phyloP scores from a whole-genome alignment of 2,329 filamentous ascomycete species.

The Fusarium algeriense region DNA sequence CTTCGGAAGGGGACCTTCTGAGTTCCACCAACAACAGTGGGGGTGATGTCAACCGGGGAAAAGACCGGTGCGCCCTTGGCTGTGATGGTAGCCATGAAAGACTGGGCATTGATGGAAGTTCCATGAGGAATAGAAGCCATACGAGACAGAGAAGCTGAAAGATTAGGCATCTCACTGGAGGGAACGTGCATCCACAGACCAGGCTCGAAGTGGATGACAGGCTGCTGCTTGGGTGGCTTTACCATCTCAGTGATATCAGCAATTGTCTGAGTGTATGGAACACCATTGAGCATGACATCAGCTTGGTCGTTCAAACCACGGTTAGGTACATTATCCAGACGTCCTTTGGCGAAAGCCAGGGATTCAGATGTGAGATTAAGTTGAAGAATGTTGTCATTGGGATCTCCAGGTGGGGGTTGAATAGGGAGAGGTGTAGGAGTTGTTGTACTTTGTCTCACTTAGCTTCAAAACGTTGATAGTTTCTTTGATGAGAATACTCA shows the following conservation, averaged over 20 bases:
- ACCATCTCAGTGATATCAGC: constrained; percentile 49
- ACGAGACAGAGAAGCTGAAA: constrained; percentile 48
- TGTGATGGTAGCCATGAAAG: constrained; percentile 38
- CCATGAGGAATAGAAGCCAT: constrained; percentile 60
- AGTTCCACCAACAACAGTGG: constrained; percentile 30
- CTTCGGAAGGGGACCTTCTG: constrained; percentile 8
- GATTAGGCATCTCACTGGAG: constrained; percentile 39
- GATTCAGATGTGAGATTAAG: constrained; percentile 56
- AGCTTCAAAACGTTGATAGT: no score
- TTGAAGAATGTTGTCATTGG: constrained; percentile 52
- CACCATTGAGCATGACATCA: constrained; percentile 53
- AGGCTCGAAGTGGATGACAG: constrained; percentile 57
- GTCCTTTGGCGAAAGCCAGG: constrained; percentile 47
- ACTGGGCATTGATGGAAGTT: constrained; percentile 58
- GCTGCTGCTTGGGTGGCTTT: constrained; percentile 34
- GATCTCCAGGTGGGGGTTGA: constrained; percentile 18
- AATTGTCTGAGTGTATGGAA: constrained; percentile 54
- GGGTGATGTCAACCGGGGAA: constrained; percentile 44
- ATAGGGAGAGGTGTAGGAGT: constrained; percentile 34
- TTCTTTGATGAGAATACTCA: no score
- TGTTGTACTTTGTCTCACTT: constrained; percentile 25
- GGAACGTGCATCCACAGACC: constrained; percentile 57
- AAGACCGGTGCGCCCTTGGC: constrained; percentile 39
- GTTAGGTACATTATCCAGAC: constrained; percentile 53
- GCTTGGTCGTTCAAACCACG: constrained; percentile 51